Percentiles rank a stretch among this genome's conserved stretches.
Conservation (phyloP, 371 early-diverging fungal species). For the Syncephalastrum contaminatum region DNA sequence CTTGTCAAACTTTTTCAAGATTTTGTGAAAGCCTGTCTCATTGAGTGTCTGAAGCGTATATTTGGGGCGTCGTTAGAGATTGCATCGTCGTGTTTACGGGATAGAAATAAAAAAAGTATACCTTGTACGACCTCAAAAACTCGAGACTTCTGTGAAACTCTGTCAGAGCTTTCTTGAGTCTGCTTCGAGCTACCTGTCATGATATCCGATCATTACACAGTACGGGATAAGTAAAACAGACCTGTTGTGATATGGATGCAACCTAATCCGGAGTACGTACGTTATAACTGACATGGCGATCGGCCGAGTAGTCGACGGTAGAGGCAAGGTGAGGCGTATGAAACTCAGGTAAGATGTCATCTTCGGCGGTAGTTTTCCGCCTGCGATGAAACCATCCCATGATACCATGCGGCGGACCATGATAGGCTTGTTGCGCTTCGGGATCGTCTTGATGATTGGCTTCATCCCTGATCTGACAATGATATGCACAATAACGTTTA, state of each 20-base stretch:
- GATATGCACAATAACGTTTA: no score
- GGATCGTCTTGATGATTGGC: no score
- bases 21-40: conserved; percentile 74
- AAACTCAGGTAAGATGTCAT: conserved; percentile 2
- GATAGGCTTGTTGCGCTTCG: no score
- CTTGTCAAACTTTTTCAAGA: conserved; percentile 81
- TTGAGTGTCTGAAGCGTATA: conserved; percentile 51
- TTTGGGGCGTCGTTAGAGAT: neutral
- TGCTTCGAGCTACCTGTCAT: conserved; percentile 52
- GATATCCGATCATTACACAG: no score
- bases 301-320: conserved; percentile 13
- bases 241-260: no score
- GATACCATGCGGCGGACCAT: no score
- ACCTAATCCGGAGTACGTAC: conserved; percentile 11
- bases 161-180: conserved; percentile 71
- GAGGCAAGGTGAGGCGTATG: conserved; percentile 15
- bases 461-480: no score
- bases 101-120: conserved; percentile 13
- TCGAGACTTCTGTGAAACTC: conserved; percentile 79
- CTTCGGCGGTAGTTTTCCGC: neutral
- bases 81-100: neutral
- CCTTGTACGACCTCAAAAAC: conserved; percentile 73
- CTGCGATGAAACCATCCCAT: conserved; percentile 5
- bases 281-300: conserved; percentile 36
- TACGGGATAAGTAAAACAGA: no score